Evolutionary conservation across 2,329 filamentous ascomycete species (phyloP).

Genomic region (Lecanicillium sp.): DNA sequence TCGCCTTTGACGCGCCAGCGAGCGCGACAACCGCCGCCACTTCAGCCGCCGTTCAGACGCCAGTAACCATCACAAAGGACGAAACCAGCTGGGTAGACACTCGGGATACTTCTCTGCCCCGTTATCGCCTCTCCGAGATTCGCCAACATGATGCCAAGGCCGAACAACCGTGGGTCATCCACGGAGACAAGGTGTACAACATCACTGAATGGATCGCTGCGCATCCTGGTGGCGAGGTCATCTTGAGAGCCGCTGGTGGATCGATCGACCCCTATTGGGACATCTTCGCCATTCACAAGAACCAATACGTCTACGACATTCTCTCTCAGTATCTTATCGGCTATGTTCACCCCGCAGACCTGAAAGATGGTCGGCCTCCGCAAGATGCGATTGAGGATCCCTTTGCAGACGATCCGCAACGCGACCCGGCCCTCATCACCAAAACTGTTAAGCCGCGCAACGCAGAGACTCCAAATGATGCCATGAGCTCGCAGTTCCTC

Average conservation of each 20-base stretch:
- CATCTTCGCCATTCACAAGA: constrained; percentile 63
- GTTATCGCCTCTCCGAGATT: constrained; percentile 43
- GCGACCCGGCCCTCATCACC: constrained; percentile 42
- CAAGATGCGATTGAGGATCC: constrained; percentile 52
- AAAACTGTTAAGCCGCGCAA: constrained; percentile 51
- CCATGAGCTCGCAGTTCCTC: constrained; percentile 40
- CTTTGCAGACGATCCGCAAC: constrained; percentile 44
- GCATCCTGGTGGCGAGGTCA: constrained; percentile 62
- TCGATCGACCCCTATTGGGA: constrained; percentile 63
- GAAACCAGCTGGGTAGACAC: constrained; percentile 11
- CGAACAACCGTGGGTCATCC: constrained; percentile 54
- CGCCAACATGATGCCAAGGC: constrained; percentile 46
- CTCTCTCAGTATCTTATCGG: constrained; percentile 58
- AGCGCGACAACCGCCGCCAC: not conserved
- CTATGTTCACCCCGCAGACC: constrained; percentile 49
- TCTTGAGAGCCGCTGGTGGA: constrained; percentile 56
- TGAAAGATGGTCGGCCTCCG: constrained; percentile 48
- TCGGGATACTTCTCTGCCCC: constrained; percentile 35
- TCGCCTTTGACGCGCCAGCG: constrained; percentile 3
- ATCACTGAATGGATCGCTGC: constrained; percentile 61
- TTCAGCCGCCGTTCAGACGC: not conserved
- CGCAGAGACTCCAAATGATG: constrained; percentile 47
- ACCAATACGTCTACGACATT: constrained; percentile 56
- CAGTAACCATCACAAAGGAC: too few species aligned
- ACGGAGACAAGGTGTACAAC: constrained; percentile 58